These are phyloP conservation scores for Metschnikowia matae DNA, from an alignment of 805 yeast genomes.

Conservation along the genomic window DNA sequence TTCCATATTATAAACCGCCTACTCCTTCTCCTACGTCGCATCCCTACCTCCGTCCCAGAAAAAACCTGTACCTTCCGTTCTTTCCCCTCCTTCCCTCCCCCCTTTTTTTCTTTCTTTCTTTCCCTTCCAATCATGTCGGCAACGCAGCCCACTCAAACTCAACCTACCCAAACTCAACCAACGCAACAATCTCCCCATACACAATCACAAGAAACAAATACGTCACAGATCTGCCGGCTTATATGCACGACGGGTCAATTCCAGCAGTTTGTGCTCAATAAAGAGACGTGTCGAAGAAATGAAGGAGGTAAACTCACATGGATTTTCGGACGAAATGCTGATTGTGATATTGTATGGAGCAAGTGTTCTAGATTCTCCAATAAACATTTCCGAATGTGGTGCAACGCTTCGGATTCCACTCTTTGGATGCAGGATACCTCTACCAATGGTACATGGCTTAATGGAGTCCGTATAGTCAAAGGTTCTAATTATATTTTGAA, in stretches of 20 bases:
- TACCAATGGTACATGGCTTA: slow-evolving; percentile 90
- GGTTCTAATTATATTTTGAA: slow-evolving; percentile 75
- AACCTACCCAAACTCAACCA: slow-evolving; percentile 29
- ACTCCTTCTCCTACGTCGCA: too few species aligned
- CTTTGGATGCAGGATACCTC: slow-evolving; percentile 69
- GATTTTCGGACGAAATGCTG: slow-evolving; percentile 70
- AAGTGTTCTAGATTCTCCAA: slow-evolving; percentile 65
- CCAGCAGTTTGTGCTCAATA: slow-evolving; percentile 42
- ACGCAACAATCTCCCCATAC: slow-evolving; percentile 18
- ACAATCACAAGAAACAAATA: slow-evolving; percentile 17
- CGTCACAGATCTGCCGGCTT: slow-evolving; percentile 46
- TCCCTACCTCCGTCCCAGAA: too few species aligned
- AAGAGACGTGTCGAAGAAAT: slow-evolving; percentile 20
- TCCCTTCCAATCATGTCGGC: not conserved
- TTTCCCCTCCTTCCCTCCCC: not conserved
- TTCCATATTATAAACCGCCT: too few species aligned
- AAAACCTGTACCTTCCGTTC: not conserved
- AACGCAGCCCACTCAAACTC: slow-evolving; percentile 20
- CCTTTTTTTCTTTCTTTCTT: too few species aligned
- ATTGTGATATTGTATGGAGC: slow-evolving; percentile 61
- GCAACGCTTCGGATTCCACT: slow-evolving; percentile 52
- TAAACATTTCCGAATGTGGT: slow-evolving; percentile 68
- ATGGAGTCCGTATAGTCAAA: slow-evolving; percentile 66
- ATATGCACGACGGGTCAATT: slow-evolving; percentile 60
- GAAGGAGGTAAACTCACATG: slow-evolving; percentile 40